phyloP scores from a whole-genome alignment of 306 rosid species.

The Cyclanthera cordifolia region DNA sequence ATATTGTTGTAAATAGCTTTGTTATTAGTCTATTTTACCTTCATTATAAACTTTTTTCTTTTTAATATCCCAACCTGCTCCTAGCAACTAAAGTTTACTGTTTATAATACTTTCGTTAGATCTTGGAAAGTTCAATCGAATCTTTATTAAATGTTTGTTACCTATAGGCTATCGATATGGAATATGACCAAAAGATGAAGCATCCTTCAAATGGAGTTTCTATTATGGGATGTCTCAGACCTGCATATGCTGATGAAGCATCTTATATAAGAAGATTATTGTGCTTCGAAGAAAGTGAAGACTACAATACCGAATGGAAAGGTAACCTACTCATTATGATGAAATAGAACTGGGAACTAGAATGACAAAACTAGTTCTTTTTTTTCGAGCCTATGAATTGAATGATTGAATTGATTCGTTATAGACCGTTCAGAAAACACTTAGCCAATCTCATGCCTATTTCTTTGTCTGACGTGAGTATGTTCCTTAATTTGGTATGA shows the following conservation, averaged over 20 bases:
- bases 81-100: neutral
- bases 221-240: slow-evolving; percentile 73
- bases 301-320: slow-evolving; percentile 43
- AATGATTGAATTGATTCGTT: neutral
- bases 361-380: neutral
- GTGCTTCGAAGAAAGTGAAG: slow-evolving; percentile 39
- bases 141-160: slow-evolving; percentile 14
- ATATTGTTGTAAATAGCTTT: neutral
- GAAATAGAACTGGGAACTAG: neutral
- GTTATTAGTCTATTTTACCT: neutral
- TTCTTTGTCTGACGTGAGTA: neutral
- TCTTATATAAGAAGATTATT: slow-evolving; percentile 43
- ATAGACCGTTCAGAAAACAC: neutral
- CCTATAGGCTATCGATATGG: slow-evolving; percentile 43
- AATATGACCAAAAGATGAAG: slow-evolving; percentile 46
- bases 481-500: neutral
- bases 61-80: neutral
- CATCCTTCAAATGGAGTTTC: slow-evolving; percentile 87
- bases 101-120: neutral
- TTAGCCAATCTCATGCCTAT: neutral
- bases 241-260: slow-evolving; percentile 66
- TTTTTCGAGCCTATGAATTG: neutral
- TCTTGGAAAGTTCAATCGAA: neutral
- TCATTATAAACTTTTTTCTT: neutral
- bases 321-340: slow-evolving; percentile 32